Evolutionary conservation across 1,139 yeast genomes (phyloP).

Genomic region (Kluyveromyces sp.): DNA sequence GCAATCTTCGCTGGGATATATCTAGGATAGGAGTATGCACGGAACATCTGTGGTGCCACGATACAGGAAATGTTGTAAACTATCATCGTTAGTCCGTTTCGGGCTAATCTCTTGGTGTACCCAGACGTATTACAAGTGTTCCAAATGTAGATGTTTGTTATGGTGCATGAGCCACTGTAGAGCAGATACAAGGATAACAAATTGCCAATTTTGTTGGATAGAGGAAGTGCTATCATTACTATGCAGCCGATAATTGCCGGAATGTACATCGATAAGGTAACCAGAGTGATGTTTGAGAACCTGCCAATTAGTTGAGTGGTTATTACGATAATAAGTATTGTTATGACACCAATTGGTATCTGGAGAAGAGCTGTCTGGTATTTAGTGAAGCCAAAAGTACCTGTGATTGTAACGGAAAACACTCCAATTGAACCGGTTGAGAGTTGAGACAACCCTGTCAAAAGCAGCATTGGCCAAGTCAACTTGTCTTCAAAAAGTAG

Average conservation of each 20-base stretch:
- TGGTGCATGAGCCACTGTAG: conserved; percentile 40
- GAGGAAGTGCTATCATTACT: conserved; percentile 40
- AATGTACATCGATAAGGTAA: conserved; percentile 29
- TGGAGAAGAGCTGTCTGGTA: conserved; percentile 38
- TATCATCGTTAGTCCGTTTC: conserved; percentile 52
- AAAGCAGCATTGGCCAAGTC: conserved; percentile 37
- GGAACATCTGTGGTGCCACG: conserved; percentile 65
- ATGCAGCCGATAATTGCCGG: conserved; percentile 38
- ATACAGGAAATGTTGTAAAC: conserved; percentile 65
- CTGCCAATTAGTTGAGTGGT: conserved; percentile 30
- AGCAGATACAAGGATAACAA: conserved; percentile 33
- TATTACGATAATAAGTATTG: conserved; percentile 30
- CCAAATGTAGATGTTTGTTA: conserved; percentile 33
- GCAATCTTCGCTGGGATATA: conserved; percentile 45
- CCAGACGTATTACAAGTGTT: conserved; percentile 54
- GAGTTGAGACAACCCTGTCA: conserved; percentile 35
- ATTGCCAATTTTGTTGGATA: conserved; percentile 32
- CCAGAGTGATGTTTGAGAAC: conserved; percentile 27
- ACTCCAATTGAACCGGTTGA: conserved; percentile 42
- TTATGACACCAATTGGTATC: conserved; percentile 42
- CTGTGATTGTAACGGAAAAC: conserved; percentile 43
- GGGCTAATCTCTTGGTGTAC: conserved; percentile 57
- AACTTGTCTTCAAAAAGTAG: conserved; percentile 40
- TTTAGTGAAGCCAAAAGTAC: conserved; percentile 40
- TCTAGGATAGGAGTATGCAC: conserved; percentile 45